Conservation (phyloP, 2,329 filamentous ascomycete species). For the Tolypocladium ophioglossoides region DNA sequence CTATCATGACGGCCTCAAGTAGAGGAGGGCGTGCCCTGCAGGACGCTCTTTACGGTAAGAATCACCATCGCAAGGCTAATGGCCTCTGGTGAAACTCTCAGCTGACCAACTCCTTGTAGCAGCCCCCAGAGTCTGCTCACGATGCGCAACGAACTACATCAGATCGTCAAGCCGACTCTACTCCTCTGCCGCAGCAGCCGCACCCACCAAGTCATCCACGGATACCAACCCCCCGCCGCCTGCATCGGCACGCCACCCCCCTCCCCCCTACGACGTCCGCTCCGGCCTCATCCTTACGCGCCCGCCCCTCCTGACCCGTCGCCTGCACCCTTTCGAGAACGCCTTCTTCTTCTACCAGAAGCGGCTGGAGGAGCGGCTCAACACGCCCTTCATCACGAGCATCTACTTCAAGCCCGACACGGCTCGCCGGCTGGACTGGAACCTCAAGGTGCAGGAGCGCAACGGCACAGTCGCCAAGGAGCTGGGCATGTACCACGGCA, state of each 20-base stretch:
- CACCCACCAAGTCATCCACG: constrained; percentile 8
- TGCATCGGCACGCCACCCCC: constrained; percentile 5
- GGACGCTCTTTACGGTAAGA: constrained; percentile 39
- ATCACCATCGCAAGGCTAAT: constrained; percentile 1
- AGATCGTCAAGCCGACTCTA: constrained; percentile 22
- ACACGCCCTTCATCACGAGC: constrained; percentile 75
- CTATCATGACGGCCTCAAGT: constrained; percentile 42
- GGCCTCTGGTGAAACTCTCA: neutral
- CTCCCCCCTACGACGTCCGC: constrained; percentile 36
- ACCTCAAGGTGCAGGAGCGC: constrained; percentile 70
- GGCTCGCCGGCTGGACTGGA: constrained; percentile 77
- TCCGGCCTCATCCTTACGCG: constrained; percentile 77
- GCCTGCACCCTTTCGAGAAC: constrained; percentile 80
- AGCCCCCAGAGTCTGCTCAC: constrained; percentile 23
- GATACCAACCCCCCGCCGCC: constrained; percentile 9
- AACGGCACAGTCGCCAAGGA: constrained; percentile 67
- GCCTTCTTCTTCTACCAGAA: constrained; percentile 96
- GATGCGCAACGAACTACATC: constrained; percentile 23
- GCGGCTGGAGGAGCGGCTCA: constrained; percentile 85
- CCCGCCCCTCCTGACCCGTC: constrained; percentile 74
- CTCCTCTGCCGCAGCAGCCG: constrained; percentile 17
- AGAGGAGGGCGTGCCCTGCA: constrained; percentile 42
- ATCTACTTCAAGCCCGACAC: constrained; percentile 95
- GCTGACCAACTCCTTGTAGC: constrained; percentile 9
- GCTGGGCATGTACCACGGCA: constrained; percentile 72